Conservation (phyloP, 2,329 filamentous ascomycete species). For the Aspergillus fischeri region DNA sequence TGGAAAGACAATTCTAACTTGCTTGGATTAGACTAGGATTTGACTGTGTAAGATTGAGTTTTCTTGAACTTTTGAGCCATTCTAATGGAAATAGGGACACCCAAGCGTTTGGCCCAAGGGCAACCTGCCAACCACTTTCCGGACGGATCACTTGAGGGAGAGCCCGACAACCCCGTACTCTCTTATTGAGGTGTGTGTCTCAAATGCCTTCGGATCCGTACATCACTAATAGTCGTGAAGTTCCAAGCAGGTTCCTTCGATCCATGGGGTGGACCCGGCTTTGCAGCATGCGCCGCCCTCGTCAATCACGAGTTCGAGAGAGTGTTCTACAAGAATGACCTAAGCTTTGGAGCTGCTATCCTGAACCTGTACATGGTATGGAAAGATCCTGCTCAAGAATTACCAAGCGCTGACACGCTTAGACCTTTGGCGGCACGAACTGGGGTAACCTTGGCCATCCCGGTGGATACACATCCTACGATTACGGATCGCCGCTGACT, state of each 20-base stretch:
- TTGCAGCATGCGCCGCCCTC: slow-evolving; percentile 61
- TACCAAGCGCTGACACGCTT: not conserved
- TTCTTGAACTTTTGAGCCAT: not conserved
- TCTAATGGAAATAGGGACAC: slow-evolving; percentile 40
- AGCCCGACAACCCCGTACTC: slow-evolving; percentile 65
- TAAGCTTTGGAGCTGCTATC: slow-evolving; percentile 62
- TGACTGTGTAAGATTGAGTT: slow-evolving; percentile 29
- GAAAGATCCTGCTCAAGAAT: not conserved
- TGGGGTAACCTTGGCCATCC: slow-evolving; percentile 76
- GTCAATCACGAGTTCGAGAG: slow-evolving; percentile 70
- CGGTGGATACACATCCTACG: slow-evolving; percentile 60
- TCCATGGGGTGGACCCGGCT: slow-evolving; percentile 69
- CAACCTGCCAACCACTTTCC: slow-evolving; percentile 55
- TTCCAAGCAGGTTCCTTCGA: slow-evolving; percentile 71
- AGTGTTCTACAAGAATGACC: slow-evolving; percentile 75
- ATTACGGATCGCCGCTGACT: slow-evolving; percentile 60
- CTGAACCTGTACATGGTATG: slow-evolving; percentile 71
- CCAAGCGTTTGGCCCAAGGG: slow-evolving; percentile 58
- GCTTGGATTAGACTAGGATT: slow-evolving; percentile 31
- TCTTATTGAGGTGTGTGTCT: slow-evolving; percentile 50
- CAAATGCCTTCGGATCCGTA: too few species aligned
- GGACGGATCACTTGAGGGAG: slow-evolving; percentile 52
- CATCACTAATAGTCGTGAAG: slow-evolving; percentile 29
- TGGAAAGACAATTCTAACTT: slow-evolving; percentile 2
- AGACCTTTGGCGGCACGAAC: slow-evolving; percentile 73